Evolutionary conservation across 2,329 filamentous ascomycete genomes (phyloP).

Genomic region (Colletotrichum viniferum): DNA sequence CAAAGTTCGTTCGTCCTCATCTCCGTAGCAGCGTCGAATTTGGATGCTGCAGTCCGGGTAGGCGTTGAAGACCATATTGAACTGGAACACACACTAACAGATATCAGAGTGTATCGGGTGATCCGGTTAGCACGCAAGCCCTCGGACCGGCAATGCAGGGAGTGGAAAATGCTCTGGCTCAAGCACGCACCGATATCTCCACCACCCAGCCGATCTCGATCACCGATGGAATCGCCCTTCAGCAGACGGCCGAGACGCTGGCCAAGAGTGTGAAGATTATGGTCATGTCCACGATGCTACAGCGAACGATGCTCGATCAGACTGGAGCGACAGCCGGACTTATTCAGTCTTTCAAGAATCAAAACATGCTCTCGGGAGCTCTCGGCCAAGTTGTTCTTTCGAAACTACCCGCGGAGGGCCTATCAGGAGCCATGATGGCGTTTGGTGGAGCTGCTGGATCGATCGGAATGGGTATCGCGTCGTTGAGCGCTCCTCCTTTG

Average conservation of each 20-base stretch:
- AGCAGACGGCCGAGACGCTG: conserved; percentile 2
- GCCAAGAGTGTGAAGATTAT: conserved; percentile 20
- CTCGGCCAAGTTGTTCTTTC: neutral
- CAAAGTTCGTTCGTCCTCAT: neutral
- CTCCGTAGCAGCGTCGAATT: neutral
- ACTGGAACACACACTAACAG: neutral
- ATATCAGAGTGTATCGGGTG: neutral
- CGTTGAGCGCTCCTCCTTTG: conserved; percentile 22
- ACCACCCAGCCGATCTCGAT: conserved; percentile 27
- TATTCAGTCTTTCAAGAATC: conserved; percentile 3
- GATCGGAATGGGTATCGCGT: neutral
- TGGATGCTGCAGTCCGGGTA: neutral
- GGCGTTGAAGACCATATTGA: neutral
- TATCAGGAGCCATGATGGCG: neutral
- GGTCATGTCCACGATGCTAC: conserved; percentile 18
- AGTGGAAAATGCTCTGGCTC: conserved; percentile 13
- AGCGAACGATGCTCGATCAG: conserved; percentile 12
- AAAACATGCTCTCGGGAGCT: conserved; percentile 1
- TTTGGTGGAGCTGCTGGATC: conserved; percentile 1
- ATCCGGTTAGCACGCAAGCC: neutral
- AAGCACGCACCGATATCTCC: conserved; percentile 5
- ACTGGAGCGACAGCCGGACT: neutral
- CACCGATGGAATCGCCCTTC: conserved; percentile 23
- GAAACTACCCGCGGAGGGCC: conserved; percentile 8
- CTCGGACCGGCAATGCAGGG: neutral